Base-by-base conservation (phyloP, 2,329 filamentous ascomycete species). In the Trichoderma sp. region DNA sequence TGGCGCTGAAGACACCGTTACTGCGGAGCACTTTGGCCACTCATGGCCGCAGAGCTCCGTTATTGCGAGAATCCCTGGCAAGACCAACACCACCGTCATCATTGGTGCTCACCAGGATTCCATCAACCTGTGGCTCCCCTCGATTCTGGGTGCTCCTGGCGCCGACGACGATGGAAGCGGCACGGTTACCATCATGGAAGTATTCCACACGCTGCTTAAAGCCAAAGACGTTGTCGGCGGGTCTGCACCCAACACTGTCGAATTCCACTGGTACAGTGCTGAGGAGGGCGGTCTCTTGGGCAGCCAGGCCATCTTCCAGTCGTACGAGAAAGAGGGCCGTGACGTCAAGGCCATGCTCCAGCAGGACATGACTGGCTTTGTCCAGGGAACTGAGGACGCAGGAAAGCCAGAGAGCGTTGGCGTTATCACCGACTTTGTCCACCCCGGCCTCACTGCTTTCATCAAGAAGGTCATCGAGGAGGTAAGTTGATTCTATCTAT, bases 301-400 rank as follows among this genome's bases (percentile, higher is more conserved):
- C 72, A 95, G 92, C 77, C 94, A 97, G 81, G 95, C 93, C 70
- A 93, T 98, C 80, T 98, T 98, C 85, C 87, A 88, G 65, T 84
- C 88, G 8, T 98, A 98, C 79, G 91, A 93, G 82, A 89, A 91
- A 80, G 82, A 88, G 26, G 87, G 88, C 36, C 88, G 91, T 30
- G 90, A 95, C 75, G 87, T 98, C 81, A 97, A 95, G 84, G 95
- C 95, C 39, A 98, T 98, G 96, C 88, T 98, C 70, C 95, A 98
- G 84, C 95, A 98, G 83, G 95, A 98, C 82, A 98, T 98, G 95
- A 97, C 94, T 1, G 95, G 95, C 21, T 98, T 92, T 80, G 88
- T 94, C 6, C 90, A 95, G 80, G 91, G 91, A 77, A 97, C 94
- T 0, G 83, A 96, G 24, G 92, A 96, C 75, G 91, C 93, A 3